Evolutionary conservation across 1,284 basidiomycete species (phyloP), one percentile per base, ranked within the genome.

Genomic region (Boletus semigastroideus): DNA sequence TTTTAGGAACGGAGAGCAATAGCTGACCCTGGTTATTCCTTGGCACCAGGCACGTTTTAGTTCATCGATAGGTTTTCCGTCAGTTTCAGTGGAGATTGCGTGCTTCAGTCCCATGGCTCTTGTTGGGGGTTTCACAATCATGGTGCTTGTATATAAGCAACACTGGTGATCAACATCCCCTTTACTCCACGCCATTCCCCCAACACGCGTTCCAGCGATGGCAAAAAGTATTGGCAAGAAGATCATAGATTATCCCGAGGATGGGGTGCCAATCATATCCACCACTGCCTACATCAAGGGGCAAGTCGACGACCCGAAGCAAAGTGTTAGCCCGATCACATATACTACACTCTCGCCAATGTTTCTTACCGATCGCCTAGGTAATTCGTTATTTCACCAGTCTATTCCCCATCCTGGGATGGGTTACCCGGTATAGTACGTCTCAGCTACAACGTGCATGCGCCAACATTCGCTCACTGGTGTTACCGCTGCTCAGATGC

Each of bases 371-470:
- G 48, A 7, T 10, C 9, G 4, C 48, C 41, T 54, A 92, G 87
- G 66, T 78, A 38, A 65, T 77, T 36, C 59, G 74, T 48, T 96
- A 94, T 63, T 34, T 92, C 28, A 62, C 68, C 48, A 79, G 82
- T 55, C 74, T 95, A 12, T 95, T 96, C 71, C 93, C 93, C 2
- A 90, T 95, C 65, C 33, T 90, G 2, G 73, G 80, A 44, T 96
- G 93, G 93, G 84, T 90, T 37, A 79, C 83, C 10, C 79, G 91
- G 60, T 96, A 96, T 74, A 95, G 87, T 87, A 49, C 59, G 83
- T 72, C 20, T 20, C 19, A 20, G 19, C 10, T 5, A 34, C n/a
- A n/a, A 16, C 33, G 33, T 38, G 12, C 17, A 38, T 20, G 17
- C 6, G 12, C 37, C 19, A 20, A 20, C 13, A 38, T 5, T 38